Base-by-base conservation (phyloP, 106 monocot species). In the Apostasia shenzhenica region DNA sequence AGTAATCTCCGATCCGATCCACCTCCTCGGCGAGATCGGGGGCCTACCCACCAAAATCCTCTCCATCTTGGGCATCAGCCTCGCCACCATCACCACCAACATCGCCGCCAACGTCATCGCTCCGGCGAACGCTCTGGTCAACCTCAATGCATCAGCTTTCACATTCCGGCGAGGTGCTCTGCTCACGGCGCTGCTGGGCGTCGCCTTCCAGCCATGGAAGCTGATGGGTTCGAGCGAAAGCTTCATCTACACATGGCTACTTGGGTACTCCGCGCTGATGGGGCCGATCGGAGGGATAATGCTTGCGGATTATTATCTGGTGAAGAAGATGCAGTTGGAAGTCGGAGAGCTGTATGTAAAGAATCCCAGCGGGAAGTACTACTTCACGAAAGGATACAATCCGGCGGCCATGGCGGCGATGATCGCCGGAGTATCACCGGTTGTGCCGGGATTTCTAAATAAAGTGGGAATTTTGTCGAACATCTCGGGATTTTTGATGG, bases 1-100 rank as follows among this genome's bases (percentile, higher is more conserved):
- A 6, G 75, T 92, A 1, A 83, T 97, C 62, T 86, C 95, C 65
- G 89, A 97, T 44, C 95, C 95, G 5, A 86, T 97, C 40, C 84
- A 74, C 4, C 89, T 97, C 56, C 83, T 97, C 7, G 88, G 82
- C 1, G 45, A 63, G 45, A 82, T 97, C 52, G 89, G 89, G 7
- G 91, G 92, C 5, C 61, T 71, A 3, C 37, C 61, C 8, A 81
- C 79, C 0, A 89, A 78, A 9, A 9, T 88, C 12, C 6, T 92
- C 50, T 80, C 95, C 68, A 89, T 97, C 39, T 26, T 89, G n/a
- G 95, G 92, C 61, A 87, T 97, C 59, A 77, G 79, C 54, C 81
- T 97, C 43, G 95, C 95, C 41, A 97, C 86, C 26, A 73, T 97
- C 56, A 97, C 95, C 12, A 97, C 95, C 63, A 97, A 97, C 79